Base-by-base conservation (phyloP, 495 filamentous ascomycete genomes). In the Neurospora hispaniola region DNA sequence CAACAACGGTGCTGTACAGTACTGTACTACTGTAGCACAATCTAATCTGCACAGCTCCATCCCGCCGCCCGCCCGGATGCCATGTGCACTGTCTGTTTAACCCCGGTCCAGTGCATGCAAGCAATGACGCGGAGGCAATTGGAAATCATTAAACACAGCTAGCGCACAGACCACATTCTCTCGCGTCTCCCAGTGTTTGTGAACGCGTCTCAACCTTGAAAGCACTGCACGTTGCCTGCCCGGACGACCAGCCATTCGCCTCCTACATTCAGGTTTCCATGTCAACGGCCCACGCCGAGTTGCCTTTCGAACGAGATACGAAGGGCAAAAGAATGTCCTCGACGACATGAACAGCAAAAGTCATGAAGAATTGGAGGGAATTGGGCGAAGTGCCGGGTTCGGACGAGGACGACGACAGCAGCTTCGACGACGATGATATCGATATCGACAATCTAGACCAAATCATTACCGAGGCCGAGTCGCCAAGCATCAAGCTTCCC, bases 361-460 rank as follows among this genome's bases (percentile, higher is more conserved):
- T 73, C 75, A 88, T 88, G 87, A 86, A 78, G 75, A 82, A 80
- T 77, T 89, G 87, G 87, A 88, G 84, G 82, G 84, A 86, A 82
- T 80, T 84, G 78, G 86, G 87, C 76, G 85, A 84, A 79, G 85
- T 89, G 70, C 85, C 86, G 74, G 87, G 87, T 76, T 88, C 87
- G 80, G 86, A 89, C 76, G 86, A 88, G 73, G 86, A 86, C 72
- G 84, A 86, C 77, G 80, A 84, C 66, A 77, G 54, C 54, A 66
- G 73, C 41, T 81, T 81, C 75, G 85, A 86, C 71, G 82, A 81
- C 68, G 74, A 77, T 66, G 81, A 84, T 71, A 79, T 74, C 20
- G 78, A 81, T 46, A 43, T 75, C 46, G 71, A 70, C 23, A 71
- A 74, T n/a, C 18, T 66, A 59, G 23, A 70, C 68, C 31, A 27